Percentiles rank a stretch among this genome's conserved stretches.
Evolutionary conservation across 164 flowering plant species (phyloP).

Genomic region (Akebia trifoliata): DNA sequence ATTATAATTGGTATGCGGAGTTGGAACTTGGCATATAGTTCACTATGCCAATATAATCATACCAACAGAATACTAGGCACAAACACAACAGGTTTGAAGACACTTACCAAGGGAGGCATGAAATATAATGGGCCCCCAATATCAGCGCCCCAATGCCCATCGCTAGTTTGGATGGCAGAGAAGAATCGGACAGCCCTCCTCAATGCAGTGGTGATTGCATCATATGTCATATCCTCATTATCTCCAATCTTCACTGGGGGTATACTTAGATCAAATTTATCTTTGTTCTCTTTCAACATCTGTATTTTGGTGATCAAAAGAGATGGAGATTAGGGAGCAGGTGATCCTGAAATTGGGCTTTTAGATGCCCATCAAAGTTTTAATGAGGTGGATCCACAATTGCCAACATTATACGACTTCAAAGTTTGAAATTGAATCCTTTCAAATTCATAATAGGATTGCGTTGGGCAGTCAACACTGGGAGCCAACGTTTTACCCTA

Average conservation of each 20-base stretch:
- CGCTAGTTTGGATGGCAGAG: constrained; percentile 47
- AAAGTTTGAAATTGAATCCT: too few species aligned
- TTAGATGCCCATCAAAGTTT: too few species aligned
- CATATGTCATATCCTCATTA: constrained; percentile 24
- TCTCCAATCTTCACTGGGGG: constrained; percentile 27
- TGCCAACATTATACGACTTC: too few species aligned
- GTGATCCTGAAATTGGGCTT: too few species aligned
- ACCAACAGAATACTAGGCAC: background rate
- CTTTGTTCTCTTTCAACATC: constrained; percentile 24
- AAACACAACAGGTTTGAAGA: background rate
- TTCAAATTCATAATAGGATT: too few species aligned
- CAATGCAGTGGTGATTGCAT: constrained; percentile 28
- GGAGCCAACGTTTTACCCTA: too few species aligned
- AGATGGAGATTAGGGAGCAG: too few species aligned
- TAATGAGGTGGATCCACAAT: too few species aligned
- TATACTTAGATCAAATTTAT: constrained; percentile 17
- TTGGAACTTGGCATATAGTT: too few species aligned
- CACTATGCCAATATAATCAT: too few species aligned
- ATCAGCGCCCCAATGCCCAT: constrained; percentile 68
- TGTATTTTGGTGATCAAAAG: background rate
- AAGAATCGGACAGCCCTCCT: constrained; percentile 40
- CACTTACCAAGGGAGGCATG: constrained; percentile 46
- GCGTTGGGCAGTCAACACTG: too few species aligned
- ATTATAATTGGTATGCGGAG: too few species aligned
- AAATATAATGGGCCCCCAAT: constrained; percentile 53